Conservation (phyloP, 768 basidiomycete species). For the Suillus fuscotomentosus region DNA sequence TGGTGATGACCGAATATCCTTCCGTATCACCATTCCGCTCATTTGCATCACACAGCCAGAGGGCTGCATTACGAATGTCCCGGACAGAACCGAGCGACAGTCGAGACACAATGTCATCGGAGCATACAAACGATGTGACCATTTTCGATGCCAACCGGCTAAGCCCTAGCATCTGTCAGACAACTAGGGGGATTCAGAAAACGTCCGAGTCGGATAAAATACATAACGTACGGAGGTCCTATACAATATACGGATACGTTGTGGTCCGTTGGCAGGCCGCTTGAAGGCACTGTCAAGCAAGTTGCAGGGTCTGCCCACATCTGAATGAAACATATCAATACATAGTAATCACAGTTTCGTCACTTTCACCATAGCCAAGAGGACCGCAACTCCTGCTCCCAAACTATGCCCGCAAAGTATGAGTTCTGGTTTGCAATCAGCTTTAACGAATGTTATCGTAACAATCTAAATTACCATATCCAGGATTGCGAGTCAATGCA, state of each 20-base stretch:
- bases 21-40: conserved; percentile 35
- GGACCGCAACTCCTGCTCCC: conserved; percentile 76
- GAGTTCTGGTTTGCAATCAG: conserved; percentile 45
- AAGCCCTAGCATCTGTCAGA: conserved; percentile 58
- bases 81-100: conserved; percentile 76
- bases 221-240: conserved; percentile 65
- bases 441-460: background rate
- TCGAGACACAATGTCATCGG: conserved; percentile 78
- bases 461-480: conserved; percentile 50
- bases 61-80: conserved; percentile 70
- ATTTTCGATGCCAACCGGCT: conserved; percentile 59
- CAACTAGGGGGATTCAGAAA: conserved; percentile 39
- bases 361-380: conserved; percentile 65
- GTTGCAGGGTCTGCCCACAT: conserved; percentile 86
- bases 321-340: conserved; percentile 34
- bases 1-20: conserved; percentile 40
- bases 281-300: conserved; percentile 64
- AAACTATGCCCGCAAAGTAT: conserved; percentile 83
- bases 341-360: background rate
- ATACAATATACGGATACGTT: conserved; percentile 75
- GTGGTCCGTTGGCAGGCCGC: conserved; percentile 67
- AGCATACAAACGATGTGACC: conserved; percentile 78
- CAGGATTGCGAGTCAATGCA: conserved; percentile 65
- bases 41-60: conserved; percentile 80
- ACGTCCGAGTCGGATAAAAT: background rate